Percentiles rank a stretch among this genome's conserved stretches.
Evolutionary conservation across 257 asterid genomes (phyloP).

Genomic region (Nemophila menziesii): DNA sequence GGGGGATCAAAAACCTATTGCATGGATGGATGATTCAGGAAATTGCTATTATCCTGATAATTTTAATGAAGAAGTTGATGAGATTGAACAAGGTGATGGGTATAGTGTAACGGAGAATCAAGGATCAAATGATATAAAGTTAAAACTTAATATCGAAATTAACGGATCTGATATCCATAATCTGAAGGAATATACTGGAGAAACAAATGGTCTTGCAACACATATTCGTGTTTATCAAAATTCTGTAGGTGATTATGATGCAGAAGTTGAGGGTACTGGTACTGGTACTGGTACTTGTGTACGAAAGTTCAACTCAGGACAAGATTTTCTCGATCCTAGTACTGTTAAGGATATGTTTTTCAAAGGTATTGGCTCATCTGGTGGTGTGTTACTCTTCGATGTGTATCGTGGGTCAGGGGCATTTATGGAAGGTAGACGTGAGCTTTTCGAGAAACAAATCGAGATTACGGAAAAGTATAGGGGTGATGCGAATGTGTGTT

Average conservation of each 20-base stretch:
- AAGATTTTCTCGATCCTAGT: conserved; percentile 21
- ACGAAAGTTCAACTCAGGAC: conserved; percentile 14
- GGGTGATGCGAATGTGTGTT: conserved; percentile 58
- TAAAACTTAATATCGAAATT: conserved; percentile 66
- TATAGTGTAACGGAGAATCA: conserved; percentile 21
- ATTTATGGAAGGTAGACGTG: conserved; percentile 37
- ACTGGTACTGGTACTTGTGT: conserved; percentile 21
- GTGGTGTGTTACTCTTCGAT: conserved; percentile 32
- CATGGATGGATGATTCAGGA: conserved; percentile 84
- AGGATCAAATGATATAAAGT: conserved; percentile 35
- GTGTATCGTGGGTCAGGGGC: conserved; percentile 26
- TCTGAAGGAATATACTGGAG: conserved; percentile 52
- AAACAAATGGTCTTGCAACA: conserved; percentile 42
- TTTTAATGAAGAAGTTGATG: conserved; percentile 28
- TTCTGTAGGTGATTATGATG: conserved; percentile 25
- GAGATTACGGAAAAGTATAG: conserved; percentile 51
- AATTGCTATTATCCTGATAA: conserved; percentile 70
- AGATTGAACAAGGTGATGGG: conserved; percentile 18
- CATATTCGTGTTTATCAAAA: conserved; percentile 22
- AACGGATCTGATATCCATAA: conserved; percentile 40
- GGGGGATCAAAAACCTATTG: conserved; percentile 54
- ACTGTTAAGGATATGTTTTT: conserved; percentile 34
- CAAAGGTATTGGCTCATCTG: conserved; percentile 31
- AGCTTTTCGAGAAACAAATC: conserved; percentile 63
- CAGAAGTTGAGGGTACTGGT: conserved; percentile 27